Conservation (phyloP, 2,329 filamentous ascomycete genomes). For the Alternaria gaisen region DNA sequence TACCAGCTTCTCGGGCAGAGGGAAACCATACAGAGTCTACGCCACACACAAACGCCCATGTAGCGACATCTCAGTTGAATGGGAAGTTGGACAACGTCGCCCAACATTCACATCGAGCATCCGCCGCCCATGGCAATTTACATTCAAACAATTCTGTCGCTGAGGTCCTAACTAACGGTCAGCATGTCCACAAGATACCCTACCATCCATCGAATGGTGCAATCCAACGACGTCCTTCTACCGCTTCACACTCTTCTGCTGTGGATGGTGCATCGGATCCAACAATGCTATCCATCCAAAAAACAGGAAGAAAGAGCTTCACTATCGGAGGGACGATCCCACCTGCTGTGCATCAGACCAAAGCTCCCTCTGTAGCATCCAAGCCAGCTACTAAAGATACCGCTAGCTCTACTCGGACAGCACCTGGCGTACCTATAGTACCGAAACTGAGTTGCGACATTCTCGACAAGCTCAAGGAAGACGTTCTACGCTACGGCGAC, state of each 20-base stretch:
- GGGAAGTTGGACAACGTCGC: slow-evolving; percentile 1
- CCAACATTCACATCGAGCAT: slow-evolving; percentile 22
- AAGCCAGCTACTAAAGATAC: neutral
- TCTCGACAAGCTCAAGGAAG: slow-evolving; percentile 42
- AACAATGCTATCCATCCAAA: slow-evolving; percentile 24
- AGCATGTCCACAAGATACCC: slow-evolving; percentile 40
- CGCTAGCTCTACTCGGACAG: neutral
- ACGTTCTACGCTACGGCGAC: slow-evolving; percentile 26
- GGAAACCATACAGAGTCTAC: neutral
- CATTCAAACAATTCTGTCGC: slow-evolving; percentile 15
- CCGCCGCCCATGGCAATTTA: slow-evolving; percentile 12
- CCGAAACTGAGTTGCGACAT: slow-evolving; percentile 39
- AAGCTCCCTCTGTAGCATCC: neutral
- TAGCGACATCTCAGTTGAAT: slow-evolving; percentile 18
- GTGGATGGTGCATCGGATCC: slow-evolving; percentile 16
- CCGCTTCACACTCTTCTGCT: slow-evolving; percentile 3
- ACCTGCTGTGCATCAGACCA: neutral
- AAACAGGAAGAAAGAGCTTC: slow-evolving; percentile 33
- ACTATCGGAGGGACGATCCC: slow-evolving; percentile 19
- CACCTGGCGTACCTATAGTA: slow-evolving; percentile 25
- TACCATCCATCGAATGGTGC: slow-evolving; percentile 26
- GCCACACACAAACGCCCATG: slow-evolving; percentile 22
- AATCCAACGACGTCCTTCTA: slow-evolving; percentile 14
- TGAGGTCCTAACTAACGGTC: slow-evolving; percentile 35
- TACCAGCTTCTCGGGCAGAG: neutral